These are phyloP conservation scores for Aspergillus novofumigatus DNA, from an alignment of 2,329 filamentous ascomycete genomes.

Conservation along the genomic window DNA sequence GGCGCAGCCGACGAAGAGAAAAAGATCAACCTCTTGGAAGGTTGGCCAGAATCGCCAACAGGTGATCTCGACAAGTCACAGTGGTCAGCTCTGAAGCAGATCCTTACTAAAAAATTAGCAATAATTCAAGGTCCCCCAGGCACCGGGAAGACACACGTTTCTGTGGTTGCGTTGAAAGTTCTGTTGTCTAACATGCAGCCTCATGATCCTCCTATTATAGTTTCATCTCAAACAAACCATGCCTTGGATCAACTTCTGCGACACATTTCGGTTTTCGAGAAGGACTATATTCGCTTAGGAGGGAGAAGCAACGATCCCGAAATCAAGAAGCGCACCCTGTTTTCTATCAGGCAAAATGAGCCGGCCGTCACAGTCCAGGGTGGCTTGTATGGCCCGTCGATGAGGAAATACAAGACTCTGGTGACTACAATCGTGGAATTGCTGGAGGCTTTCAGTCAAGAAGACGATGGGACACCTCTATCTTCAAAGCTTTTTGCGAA, in stretches of 20 bases:
- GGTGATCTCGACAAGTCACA: slow-evolving; percentile 67
- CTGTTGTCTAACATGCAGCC: slow-evolving; percentile 56
- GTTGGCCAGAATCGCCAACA: slow-evolving; percentile 47
- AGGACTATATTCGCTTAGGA: slow-evolving; percentile 63
- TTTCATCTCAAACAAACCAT: slow-evolving; percentile 87
- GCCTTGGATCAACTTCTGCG: slow-evolving; percentile 77
- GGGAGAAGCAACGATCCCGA: slow-evolving; percentile 63
- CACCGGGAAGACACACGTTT: slow-evolving; percentile 78
- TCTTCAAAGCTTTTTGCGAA: slow-evolving; percentile 52
- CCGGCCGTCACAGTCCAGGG: slow-evolving; percentile 35
- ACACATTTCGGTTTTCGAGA: slow-evolving; percentile 59
- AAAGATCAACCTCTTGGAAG: slow-evolving; percentile 51
- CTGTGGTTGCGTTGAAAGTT: slow-evolving; percentile 64
- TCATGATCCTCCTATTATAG: slow-evolving; percentile 64
- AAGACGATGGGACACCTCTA: slow-evolving; percentile 43
- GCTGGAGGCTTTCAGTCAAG: slow-evolving; percentile 39
- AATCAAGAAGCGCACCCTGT: slow-evolving; percentile 65
- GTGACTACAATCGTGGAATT: slow-evolving; percentile 39
- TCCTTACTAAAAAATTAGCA: slow-evolving; percentile 67
- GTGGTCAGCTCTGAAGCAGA: slow-evolving; percentile 61
- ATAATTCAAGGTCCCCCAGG: slow-evolving; percentile 81
- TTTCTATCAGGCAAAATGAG: slow-evolving; percentile 49
- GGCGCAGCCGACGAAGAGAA: slow-evolving; percentile 30
- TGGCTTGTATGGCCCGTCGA: slow-evolving; percentile 38
- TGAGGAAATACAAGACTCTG: slow-evolving; percentile 41